These are phyloP conservation scores for Rusavskia elegans DNA, from an alignment of 495 filamentous ascomycete genomes.

Conservation along the genomic window DNA sequence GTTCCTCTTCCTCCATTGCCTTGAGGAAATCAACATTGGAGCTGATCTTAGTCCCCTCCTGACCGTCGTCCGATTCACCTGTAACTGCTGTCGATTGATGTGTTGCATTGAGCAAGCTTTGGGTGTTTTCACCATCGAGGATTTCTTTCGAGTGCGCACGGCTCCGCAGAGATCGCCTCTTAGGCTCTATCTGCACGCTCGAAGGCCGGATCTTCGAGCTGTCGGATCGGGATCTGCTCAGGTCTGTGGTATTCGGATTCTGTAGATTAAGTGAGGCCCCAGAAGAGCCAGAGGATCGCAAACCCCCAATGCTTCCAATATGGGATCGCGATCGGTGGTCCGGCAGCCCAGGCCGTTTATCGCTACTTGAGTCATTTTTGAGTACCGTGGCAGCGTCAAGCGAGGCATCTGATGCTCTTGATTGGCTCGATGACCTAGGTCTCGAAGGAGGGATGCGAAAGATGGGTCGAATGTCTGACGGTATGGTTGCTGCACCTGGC, in stretches of 20 bases:
- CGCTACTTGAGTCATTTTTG: conserved; percentile 5
- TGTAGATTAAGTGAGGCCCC: conserved; percentile 66
- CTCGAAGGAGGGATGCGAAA: conserved; percentile 45
- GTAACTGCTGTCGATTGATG: conserved; percentile 20
- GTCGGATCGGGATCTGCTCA: neutral
- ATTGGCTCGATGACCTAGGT: conserved; percentile 38
- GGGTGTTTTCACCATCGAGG: neutral
- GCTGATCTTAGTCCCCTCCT: conserved; percentile 53
- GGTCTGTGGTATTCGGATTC: conserved; percentile 4
- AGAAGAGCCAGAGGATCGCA: conserved; percentile 49
- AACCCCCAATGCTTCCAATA: conserved; percentile 27
- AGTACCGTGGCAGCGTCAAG: conserved; percentile 13
- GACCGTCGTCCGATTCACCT: conserved; percentile 26
- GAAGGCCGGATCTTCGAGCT: conserved; percentile 29
- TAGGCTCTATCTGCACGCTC: conserved; percentile 45
- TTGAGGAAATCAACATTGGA: conserved; percentile 83
- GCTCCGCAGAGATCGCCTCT: conserved; percentile 43
- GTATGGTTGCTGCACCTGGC: conserved; percentile 30
- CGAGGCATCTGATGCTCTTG: conserved; percentile 20
- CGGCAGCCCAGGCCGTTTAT: conserved; percentile 22
- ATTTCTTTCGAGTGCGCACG: conserved; percentile 7
- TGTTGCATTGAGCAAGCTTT: conserved; percentile 15
- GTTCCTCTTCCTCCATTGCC: conserved; percentile 57
- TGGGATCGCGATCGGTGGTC: conserved; percentile 37
- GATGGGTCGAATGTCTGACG: conserved; percentile 31